These are phyloP conservation scores for Aspergillus conjunctus DNA, from an alignment of 495 filamentous ascomycete species.

Conservation along the genomic window DNA sequence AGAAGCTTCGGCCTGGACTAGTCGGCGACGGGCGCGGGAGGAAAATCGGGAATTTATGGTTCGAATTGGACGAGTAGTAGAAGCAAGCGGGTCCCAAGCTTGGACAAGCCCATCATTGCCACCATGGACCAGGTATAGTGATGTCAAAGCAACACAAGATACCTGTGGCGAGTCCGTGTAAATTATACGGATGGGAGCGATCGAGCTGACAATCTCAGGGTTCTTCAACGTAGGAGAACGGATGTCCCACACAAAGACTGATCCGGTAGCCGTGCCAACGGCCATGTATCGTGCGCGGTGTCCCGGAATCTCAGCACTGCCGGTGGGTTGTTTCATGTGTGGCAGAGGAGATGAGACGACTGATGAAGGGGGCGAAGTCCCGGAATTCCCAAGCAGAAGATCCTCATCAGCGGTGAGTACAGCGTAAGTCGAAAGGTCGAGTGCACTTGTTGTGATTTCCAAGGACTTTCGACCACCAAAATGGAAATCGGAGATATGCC, in stretches of 20 bases:
- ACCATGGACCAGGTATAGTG: conserved; percentile 86
- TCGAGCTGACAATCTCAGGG: conserved; percentile 51
- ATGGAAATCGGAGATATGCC: conserved; percentile 61
- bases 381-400: conserved; percentile 60
- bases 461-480: conserved; percentile 54
- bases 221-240: conserved; percentile 60
- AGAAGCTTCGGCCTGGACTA: conserved; percentile 72
- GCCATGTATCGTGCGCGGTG: conserved; percentile 81
- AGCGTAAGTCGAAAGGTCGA: conserved; percentile 79
- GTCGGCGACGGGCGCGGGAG: conserved; percentile 71
- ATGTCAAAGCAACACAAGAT: conserved; percentile 81
- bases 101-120: conserved; percentile 95
- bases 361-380: conserved; percentile 57
- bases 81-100: conserved; percentile 93
- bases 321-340: conserved; percentile 48
- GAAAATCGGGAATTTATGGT: conserved; percentile 90
- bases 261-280: conserved; percentile 77
- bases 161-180: conserved; percentile 90
- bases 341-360: conserved; percentile 58
- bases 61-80: conserved; percentile 73
- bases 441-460: conserved; percentile 67
- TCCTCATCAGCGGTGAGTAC: conserved; percentile 74
- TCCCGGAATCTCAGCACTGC: conserved; percentile 67
- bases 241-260: conserved; percentile 82
- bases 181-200: conserved; percentile 74